A percentile compares a stretch with the other conserved stretches of the same genome.
Evolutionary conservation across 331 rosid species (phyloP).

Genomic region (Cydonia oblonga): DNA sequence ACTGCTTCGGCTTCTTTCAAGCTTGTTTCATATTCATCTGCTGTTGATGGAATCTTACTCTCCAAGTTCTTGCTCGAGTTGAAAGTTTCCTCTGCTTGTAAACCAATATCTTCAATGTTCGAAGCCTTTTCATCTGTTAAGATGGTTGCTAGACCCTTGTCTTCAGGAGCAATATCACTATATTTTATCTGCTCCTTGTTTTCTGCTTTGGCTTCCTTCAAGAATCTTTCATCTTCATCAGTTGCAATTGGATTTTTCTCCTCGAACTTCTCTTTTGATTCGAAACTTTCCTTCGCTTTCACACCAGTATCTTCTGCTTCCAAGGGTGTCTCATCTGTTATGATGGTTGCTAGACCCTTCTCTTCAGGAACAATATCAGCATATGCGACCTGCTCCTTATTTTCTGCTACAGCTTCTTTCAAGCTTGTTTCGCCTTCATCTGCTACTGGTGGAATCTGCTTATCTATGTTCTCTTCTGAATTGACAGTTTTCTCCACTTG

Average conservation of each 20-base stretch:
- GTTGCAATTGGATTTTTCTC: neutral
- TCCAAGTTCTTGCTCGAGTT: neutral
- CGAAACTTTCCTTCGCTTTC: neutral
- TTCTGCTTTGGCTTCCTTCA: slow-evolving; percentile 4
- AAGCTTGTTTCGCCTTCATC: neutral
- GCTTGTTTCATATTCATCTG: slow-evolving; percentile 6
- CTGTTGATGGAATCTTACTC: neutral
- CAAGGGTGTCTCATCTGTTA: neutral
- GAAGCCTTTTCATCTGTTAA: neutral
- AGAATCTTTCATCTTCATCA: neutral
- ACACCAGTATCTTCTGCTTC: neutral
- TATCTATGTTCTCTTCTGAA: neutral
- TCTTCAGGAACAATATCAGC: neutral
- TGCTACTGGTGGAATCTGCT: neutral
- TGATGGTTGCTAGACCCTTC: neutral
- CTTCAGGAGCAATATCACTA: neutral
- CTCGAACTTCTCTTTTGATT: neutral
- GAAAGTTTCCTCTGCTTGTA: neutral
- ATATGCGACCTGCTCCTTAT: neutral
- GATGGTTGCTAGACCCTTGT: neutral
- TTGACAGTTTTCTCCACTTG: neutral
- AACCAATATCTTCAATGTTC: neutral
- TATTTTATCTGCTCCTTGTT: neutral
- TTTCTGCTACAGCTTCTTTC: slow-evolving; percentile 3
- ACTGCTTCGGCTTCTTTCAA: neutral